These are phyloP conservation scores for Otatea glauca DNA, from an alignment of 176 grass and related monocot species.

Conservation along the genomic window DNA sequence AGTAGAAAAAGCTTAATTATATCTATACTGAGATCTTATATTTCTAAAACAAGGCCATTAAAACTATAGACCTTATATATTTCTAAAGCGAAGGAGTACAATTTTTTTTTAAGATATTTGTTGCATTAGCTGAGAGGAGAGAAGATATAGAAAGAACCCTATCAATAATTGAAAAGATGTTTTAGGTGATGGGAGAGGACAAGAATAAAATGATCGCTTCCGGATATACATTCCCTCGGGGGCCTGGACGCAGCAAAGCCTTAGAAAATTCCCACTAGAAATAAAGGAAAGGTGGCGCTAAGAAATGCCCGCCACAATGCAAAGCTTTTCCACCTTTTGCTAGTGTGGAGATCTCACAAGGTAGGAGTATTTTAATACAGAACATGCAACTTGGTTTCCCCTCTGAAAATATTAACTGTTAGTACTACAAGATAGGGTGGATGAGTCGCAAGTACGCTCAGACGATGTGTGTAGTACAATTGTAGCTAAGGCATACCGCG, in stretches of 20 bases:
- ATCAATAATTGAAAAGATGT: constrained; percentile 37
- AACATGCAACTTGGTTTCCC: not conserved
- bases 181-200: not conserved
- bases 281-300: constrained; percentile 28
- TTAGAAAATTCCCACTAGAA: constrained; percentile 40
- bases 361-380: constrained; percentile 24
- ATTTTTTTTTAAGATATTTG: not conserved
- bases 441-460: too few species aligned
- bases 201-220: constrained; percentile 42
- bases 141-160: not conserved
- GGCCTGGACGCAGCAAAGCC: not conserved
- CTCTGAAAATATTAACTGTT: not conserved
- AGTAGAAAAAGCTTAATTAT: too few species aligned
- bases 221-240: constrained; percentile 37
- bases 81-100: too few species aligned
- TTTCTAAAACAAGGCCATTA: too few species aligned
- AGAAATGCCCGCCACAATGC: constrained; percentile 34
- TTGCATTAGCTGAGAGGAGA: not conserved
- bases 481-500: too few species aligned
- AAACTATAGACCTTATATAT: too few species aligned
- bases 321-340: constrained; percentile 29
- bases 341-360: constrained; percentile 13
- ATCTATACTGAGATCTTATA: too few species aligned
- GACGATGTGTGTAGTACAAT: too few species aligned
- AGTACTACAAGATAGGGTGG: too few species aligned